Evolutionary conservation across 768 basidiomycete genomes (phyloP).

Genomic region (Cystoderma amianthinum): DNA sequence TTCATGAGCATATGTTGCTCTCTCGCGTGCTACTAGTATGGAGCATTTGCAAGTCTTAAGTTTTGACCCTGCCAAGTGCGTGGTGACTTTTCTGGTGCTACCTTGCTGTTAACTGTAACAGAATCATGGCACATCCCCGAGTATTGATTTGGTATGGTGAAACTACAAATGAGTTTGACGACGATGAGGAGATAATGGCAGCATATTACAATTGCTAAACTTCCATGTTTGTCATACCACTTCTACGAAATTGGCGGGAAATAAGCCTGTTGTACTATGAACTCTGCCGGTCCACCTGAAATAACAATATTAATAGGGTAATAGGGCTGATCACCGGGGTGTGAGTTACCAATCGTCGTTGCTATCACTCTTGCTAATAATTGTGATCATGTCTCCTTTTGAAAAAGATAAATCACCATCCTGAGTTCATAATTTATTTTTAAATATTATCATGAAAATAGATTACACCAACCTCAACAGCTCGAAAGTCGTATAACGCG

Average conservation of each 20-base stretch:
- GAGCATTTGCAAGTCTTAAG: constrained; percentile 56
- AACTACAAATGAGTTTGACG: constrained; percentile 27
- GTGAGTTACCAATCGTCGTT: constrained; percentile 60
- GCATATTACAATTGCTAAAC: constrained; percentile 18
- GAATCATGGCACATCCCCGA: constrained; percentile 58
- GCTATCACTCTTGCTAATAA: constrained; percentile 64
- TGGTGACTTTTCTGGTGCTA: background rate
- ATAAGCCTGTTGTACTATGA: constrained; percentile 53
- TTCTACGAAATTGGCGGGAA: constrained; percentile 85
- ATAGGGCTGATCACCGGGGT: background rate
- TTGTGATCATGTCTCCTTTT: constrained; percentile 67
- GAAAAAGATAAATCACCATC: constrained; percentile 68
- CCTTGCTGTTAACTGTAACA: constrained; percentile 14
- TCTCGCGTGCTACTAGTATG: constrained; percentile 69
- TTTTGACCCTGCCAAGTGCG: constrained; percentile 55
- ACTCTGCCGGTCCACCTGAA: constrained; percentile 76
- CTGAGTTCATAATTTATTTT: constrained; percentile 24
- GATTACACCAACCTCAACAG: constrained; percentile 51
- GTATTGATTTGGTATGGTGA: constrained; percentile 52
- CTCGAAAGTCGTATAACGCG: constrained; percentile 67
- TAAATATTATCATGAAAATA: constrained; percentile 2
- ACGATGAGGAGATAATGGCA: constrained; percentile 24
- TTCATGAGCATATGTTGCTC: constrained; percentile 55
- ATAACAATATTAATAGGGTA: constrained; percentile 1
- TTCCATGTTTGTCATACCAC: constrained; percentile 28